A percentile compares a stretch with the other conserved stretches of the same genome.
phyloP scores from a whole-genome alignment of 2,329 filamentous ascomycete genomes.

The Hyphodiscus sp. region DNA sequence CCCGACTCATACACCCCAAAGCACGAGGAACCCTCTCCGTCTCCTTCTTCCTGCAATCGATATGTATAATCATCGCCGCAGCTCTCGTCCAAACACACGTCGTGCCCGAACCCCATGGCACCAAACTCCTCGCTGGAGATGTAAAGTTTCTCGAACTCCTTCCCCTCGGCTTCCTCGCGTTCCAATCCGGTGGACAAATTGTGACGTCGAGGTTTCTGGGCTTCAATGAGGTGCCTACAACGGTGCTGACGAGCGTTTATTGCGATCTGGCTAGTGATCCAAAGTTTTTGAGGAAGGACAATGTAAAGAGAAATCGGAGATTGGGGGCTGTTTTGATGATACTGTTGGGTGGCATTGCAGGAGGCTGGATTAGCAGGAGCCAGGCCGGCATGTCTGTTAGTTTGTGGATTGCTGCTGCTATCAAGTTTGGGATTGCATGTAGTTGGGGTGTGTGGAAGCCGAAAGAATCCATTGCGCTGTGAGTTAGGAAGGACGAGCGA shows the following conservation, averaged over 20 bases:
- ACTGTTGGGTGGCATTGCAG: constrained; percentile 46
- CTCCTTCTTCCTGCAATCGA: constrained; percentile 46
- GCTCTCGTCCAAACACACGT: constrained; percentile 41
- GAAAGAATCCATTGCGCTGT: constrained; percentile 6
- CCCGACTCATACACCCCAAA: constrained; percentile 32
- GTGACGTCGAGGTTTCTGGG: constrained; percentile 65
- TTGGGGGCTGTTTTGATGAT: constrained; percentile 43
- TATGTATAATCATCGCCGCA: constrained; percentile 46
- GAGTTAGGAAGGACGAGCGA: neutral
- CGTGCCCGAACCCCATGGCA: constrained; percentile 37
- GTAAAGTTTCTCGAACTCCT: constrained; percentile 38
- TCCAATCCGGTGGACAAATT: constrained; percentile 73
- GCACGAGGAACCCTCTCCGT: constrained; percentile 37
- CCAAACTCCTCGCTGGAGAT: constrained; percentile 22
- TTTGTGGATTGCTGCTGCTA: constrained; percentile 35
- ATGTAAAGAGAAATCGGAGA: constrained; percentile 48
- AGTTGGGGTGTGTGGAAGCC: constrained; percentile 56
- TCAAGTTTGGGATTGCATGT: constrained; percentile 51
- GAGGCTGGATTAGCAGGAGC: constrained; percentile 48
- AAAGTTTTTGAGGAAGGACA: constrained; percentile 38
- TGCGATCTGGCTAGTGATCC: constrained; percentile 71
- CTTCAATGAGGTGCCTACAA: constrained; percentile 66
- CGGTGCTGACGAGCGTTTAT: constrained; percentile 76
- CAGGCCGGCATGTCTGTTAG: constrained; percentile 43
- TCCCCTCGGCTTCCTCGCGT: constrained; percentile 45